phyloP scores from a whole-genome alignment of 2,329 filamentous ascomycete genomes.

The Orbilia javanica region DNA sequence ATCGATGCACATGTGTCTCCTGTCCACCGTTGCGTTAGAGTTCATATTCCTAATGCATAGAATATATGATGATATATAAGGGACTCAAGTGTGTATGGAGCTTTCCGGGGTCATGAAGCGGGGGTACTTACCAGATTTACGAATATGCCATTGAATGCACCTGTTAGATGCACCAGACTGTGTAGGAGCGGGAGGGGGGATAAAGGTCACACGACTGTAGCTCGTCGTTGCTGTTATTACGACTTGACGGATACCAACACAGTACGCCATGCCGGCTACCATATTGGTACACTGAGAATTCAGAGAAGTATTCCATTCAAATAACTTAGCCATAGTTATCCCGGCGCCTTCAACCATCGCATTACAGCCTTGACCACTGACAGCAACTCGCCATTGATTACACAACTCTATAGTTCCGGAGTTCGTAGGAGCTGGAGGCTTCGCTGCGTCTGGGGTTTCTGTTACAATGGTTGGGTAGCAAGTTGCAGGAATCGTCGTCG shows the following conservation, averaged over 20 bases:
- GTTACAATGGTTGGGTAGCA: slow-evolving; percentile 9
- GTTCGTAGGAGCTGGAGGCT: not conserved
- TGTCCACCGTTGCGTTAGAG: not conserved
- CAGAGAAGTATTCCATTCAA: not conserved
- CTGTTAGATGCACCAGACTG: not conserved
- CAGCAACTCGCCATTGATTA: not conserved
- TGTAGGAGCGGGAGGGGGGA: not conserved
- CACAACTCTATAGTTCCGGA: not conserved
- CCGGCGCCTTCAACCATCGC: not conserved
- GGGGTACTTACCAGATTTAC: not conserved
- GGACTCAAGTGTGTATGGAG: not conserved
- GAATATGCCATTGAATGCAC: not conserved
- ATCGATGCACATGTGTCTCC: not conserved
- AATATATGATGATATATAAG: not conserved
- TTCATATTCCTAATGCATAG: not conserved
- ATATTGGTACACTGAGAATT: not conserved
- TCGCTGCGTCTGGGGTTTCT: not conserved
- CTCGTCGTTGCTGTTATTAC: not conserved
- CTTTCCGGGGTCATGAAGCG: not conserved
- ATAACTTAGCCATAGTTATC: not conserved
- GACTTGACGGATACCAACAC: not conserved
- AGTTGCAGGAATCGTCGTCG: not conserved
- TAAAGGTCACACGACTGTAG: not conserved
- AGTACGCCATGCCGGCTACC: not conserved
- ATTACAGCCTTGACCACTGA: not conserved